Evolutionary conservation across 257 asterid species (phyloP).

Genomic region (Solanum gracilifrons): DNA sequence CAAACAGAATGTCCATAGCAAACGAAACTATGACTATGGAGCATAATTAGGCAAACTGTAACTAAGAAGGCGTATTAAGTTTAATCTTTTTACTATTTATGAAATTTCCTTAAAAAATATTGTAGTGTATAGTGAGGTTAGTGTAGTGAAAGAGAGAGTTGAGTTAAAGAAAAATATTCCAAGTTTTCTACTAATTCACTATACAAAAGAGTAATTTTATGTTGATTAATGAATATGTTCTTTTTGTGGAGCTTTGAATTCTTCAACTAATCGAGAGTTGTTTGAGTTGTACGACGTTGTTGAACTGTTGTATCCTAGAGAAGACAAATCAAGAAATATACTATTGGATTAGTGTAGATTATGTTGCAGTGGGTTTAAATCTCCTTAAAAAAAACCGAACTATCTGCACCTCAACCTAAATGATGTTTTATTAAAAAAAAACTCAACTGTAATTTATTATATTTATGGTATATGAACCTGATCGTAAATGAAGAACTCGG

Average conservation of each 20-base stretch:
- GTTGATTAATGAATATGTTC: not conserved
- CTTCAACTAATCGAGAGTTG: not conserved
- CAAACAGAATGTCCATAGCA: no score
- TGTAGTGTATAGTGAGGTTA: not conserved
- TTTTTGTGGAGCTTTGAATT: no score
- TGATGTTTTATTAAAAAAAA: no score
- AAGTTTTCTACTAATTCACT: not conserved
- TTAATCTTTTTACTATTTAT: not conserved
- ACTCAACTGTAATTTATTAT: no score
- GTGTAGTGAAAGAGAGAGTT: not conserved
- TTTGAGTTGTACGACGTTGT: not conserved
- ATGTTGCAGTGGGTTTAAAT: no score
- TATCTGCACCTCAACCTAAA: not conserved
- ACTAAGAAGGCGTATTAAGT: not conserved
- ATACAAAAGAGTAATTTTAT: not conserved
- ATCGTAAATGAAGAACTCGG: no score
- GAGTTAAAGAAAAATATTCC: not conserved
- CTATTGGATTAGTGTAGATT: no score
- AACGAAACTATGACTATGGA: no score
- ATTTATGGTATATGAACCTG: not conserved
- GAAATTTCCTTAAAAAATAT: not conserved
- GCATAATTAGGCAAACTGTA: not conserved
- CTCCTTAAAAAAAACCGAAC: not conserved
- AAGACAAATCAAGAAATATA: not conserved
- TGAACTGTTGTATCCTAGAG: not conserved